Conservation (phyloP, 176 grass and related monocot genomes). For the Otatea glauca region DNA sequence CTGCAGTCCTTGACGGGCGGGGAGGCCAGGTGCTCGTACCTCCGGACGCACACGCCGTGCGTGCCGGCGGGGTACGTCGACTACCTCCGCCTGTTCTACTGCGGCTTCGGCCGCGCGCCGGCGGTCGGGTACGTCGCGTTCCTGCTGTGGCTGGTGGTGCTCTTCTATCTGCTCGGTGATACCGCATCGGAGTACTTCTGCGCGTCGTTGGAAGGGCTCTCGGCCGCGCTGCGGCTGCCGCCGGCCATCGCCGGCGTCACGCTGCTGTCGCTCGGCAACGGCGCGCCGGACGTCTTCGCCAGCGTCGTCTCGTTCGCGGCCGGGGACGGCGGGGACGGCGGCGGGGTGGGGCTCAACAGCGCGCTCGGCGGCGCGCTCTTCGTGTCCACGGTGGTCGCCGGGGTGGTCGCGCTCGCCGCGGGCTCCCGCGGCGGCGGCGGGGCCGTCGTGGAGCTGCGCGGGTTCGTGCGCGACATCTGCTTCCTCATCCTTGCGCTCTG, state of each 20-base stretch:
- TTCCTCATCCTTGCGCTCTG: slow-evolving; percentile 75
- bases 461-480: slow-evolving; percentile 82
- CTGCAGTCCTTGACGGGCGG: slow-evolving; percentile 41
- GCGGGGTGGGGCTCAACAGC: slow-evolving; percentile 65
- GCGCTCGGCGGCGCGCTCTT: slow-evolving; percentile 84
- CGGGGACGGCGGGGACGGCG: slow-evolving; percentile 44
- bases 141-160: slow-evolving; percentile 60
- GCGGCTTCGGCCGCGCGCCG: slow-evolving; percentile 42
- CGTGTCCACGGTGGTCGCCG: slow-evolving; percentile 81
- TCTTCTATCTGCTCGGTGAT: slow-evolving; percentile 92
- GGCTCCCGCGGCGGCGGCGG: neutral
- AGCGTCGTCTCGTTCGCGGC: slow-evolving; percentile 74
- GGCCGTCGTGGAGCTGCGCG: slow-evolving; percentile 51
- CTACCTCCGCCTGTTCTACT: slow-evolving; percentile 86
- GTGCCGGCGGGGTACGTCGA: slow-evolving; percentile 64
- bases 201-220: slow-evolving; percentile 73
- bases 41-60: slow-evolving; percentile 56
- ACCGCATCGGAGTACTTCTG: slow-evolving; percentile 91
- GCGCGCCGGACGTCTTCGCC: slow-evolving; percentile 86
- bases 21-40: slow-evolving; percentile 54
- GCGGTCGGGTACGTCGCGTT: slow-evolving; percentile 48
- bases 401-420: slow-evolving; percentile 60
- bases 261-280: slow-evolving; percentile 85
- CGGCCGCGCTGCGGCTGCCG: slow-evolving; percentile 60
- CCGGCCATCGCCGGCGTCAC: slow-evolving; percentile 87